Evolutionary conservation across 257 asterid species (phyloP), one percentile per base, ranked within the genome.

Genomic region (Voacanga thouarsii): DNA sequence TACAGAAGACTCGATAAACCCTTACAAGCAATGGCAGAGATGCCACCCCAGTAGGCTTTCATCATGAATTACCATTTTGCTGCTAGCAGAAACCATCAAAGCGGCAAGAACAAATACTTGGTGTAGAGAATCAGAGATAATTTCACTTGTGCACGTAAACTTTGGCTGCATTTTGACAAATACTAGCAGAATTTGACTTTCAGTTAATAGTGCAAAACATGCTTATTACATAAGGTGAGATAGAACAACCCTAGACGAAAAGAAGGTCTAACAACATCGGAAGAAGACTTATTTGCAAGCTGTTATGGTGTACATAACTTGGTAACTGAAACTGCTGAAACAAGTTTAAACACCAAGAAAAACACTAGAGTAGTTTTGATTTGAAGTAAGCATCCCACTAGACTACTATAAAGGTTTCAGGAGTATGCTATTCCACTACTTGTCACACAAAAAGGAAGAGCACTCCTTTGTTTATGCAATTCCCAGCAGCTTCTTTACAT

Each of bases 401-500:
- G 26, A 18, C 18, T 63, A 63, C 12, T 12, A 33, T 39, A 67
- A 39, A 15, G 69, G 12, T 30, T 33, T 33, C 44, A 63, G 43
- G 21, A 28, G 28, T 6, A 63, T 28, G 43, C 37, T 4, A 2
- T 3, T 60, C 66, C 37, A 60, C 9, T 1, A 37, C 69, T 39
- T 63, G 8, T 3, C 3, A 30, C 41, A n/a, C 26, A 43, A 63
- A 23, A 6, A 26, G 4, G 41, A 28, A 61, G 68, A 19, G 15
- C 59, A 21, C 24, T 11, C 49, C 53, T 14, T 60, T 23, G 80
- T 70, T 88, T 80, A 85, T 11, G 88, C 90, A 37, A 80, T 82
- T 76, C 80, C 94, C 77, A 94, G 82, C 57, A 94, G 97, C 85
- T 94, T 91, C 93, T 92, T 92, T 70, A 94, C 86, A 73, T 92